Conservation (phyloP, 202 grass and related monocot genomes). For the Zizania palustris region DNA sequence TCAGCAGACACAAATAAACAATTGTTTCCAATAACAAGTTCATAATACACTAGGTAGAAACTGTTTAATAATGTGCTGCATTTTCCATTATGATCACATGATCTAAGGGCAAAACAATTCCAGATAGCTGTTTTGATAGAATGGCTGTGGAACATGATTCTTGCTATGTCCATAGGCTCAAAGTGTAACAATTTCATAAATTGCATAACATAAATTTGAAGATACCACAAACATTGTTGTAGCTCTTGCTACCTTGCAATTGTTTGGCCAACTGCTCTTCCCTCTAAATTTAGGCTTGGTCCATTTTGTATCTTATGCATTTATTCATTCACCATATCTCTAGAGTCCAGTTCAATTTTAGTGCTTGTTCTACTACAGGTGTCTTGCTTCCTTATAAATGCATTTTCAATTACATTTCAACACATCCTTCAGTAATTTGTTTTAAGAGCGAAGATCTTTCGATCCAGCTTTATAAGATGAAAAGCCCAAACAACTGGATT, state of each 20-base stretch:
- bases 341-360: background rate
- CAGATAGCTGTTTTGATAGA: background rate
- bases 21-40: background rate
- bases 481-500: no score
- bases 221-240: no score
- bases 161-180: no score
- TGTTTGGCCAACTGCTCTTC: no score
- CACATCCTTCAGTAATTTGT: background rate
- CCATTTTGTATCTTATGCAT: no score
- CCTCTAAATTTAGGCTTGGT: no score
- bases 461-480: no score
- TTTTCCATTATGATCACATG: background rate
- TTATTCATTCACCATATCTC: background rate
- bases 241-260: background rate
- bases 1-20: background rate
- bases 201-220: background rate
- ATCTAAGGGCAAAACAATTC: constrained; percentile 1
- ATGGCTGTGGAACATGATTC: no score
- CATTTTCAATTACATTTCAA: background rate
- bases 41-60: constrained; percentile 1
- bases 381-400: background rate
- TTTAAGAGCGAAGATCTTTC: no score
- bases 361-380: background rate
- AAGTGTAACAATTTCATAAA: no score
- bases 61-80: background rate